These are phyloP conservation scores for Alternaria sp. DNA, from an alignment of 2,329 filamentous ascomycete species.

Conservation along the genomic window DNA sequence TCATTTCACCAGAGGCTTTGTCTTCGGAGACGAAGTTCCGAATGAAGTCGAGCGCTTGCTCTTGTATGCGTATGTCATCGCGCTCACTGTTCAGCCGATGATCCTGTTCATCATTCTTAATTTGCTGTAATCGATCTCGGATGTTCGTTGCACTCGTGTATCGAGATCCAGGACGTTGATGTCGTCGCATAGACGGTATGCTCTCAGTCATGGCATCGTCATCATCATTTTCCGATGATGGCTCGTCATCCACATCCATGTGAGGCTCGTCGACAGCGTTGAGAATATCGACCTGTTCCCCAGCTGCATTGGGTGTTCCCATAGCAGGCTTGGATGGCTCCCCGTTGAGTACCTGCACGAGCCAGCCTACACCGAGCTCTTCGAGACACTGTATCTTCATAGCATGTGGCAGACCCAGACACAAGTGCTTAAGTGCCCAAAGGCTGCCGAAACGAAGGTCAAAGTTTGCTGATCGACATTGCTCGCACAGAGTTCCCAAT, in stretches of 20 bases:
- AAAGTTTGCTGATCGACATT: slow-evolving; percentile 83
- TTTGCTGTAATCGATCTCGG: slow-evolving; percentile 54
- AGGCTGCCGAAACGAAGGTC: slow-evolving; percentile 83
- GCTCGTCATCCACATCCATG: slow-evolving; percentile 53
- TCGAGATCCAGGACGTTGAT: slow-evolving; percentile 49
- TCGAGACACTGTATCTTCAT: slow-evolving; percentile 81
- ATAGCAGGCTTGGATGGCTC: slow-evolving; percentile 59
- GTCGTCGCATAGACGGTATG: slow-evolving; percentile 50
- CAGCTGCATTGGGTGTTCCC: slow-evolving; percentile 67
- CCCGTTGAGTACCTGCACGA: slow-evolving; percentile 78
- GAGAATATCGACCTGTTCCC: slow-evolving; percentile 67
- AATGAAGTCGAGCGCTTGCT: slow-evolving; percentile 89
- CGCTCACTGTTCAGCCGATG: slow-evolving; percentile 73
- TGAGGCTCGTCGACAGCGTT: slow-evolving; percentile 60
- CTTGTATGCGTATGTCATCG: slow-evolving; percentile 86
- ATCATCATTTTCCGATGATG: slow-evolving; percentile 54
- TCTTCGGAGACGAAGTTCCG: slow-evolving; percentile 83
- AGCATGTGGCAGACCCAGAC: slow-evolving; percentile 74
- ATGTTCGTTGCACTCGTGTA: slow-evolving; percentile 49
- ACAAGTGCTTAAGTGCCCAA: slow-evolving; percentile 93
- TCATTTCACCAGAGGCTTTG: slow-evolving; percentile 70
- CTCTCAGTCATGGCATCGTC: slow-evolving; percentile 59
- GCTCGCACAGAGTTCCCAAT: slow-evolving; percentile 79
- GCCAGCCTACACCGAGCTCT: slow-evolving; percentile 79
- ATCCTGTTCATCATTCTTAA: slow-evolving; percentile 72